These are phyloP conservation scores for Colletotrichum lentis DNA, from an alignment of 2,329 filamentous ascomycete genomes.

Conservation along the genomic window DNA sequence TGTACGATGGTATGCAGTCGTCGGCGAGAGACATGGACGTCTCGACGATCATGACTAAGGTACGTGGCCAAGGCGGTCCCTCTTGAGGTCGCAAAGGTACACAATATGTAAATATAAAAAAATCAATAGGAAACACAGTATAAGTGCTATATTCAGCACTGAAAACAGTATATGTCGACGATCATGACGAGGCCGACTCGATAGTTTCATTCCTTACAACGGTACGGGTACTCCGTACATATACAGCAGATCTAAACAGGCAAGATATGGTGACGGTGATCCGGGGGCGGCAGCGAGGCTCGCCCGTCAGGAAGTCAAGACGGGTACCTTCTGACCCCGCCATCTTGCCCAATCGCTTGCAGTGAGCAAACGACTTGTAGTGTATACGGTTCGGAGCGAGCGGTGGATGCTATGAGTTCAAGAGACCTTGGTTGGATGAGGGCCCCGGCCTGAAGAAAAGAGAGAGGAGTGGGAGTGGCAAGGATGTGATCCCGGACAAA, in stretches of 20 bases:
- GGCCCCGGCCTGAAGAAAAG: not conserved
- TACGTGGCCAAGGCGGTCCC: too few species aligned
- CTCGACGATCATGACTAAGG: too few species aligned
- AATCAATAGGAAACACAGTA: too few species aligned
- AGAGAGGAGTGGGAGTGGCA: not conserved
- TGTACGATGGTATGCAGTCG: constrained; percentile 5
- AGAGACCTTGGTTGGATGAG: not conserved
- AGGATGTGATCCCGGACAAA: constrained; percentile 27
- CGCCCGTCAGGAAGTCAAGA: not conserved
- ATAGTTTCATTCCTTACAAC: constrained; percentile 30
- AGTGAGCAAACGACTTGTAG: too few species aligned
- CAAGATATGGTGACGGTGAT: not conserved
- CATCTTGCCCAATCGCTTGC: not conserved
- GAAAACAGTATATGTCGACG: too few species aligned
- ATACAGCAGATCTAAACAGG: not conserved
- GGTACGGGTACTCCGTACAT: too few species aligned
- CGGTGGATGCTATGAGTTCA: not conserved
- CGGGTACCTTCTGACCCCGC: not conserved
- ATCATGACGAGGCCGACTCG: constrained; percentile 20
- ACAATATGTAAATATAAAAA: too few species aligned
- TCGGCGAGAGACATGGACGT: constrained; percentile 13
- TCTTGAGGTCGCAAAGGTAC: too few species aligned
- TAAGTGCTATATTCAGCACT: too few species aligned
- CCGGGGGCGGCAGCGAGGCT: not conserved
- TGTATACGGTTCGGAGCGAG: not conserved